Conservation (phyloP, 2,329 filamentous ascomycete genomes). For the Exophiala sp. region DNA sequence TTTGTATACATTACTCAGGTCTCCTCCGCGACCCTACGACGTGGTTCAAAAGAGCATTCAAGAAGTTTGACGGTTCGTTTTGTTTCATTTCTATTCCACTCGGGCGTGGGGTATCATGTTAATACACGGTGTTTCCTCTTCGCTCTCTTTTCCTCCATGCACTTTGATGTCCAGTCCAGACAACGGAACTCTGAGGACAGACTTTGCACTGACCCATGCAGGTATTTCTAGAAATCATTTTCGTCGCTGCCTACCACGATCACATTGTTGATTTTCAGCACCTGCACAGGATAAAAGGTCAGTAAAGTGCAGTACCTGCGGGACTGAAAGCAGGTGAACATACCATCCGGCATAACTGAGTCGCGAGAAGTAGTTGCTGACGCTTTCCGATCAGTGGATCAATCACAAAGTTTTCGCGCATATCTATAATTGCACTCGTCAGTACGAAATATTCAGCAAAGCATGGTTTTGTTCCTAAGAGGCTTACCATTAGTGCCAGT, state of each 20-base stretch:
- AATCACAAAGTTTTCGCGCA: constrained; percentile 97
- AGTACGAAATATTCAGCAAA: not conserved
- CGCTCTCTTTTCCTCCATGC: constrained; percentile 6
- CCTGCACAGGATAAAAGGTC: constrained; percentile 9
- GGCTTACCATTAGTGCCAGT: constrained; percentile 72
- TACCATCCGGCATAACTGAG: constrained; percentile 92
- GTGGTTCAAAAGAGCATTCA: too few relatives aligned
- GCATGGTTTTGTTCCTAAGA: not conserved
- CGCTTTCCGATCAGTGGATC: constrained; percentile 97
- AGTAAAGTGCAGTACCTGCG: too few relatives aligned
- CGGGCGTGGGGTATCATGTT: constrained; percentile 16
- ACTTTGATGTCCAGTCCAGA: not conserved
- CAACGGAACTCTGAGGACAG: constrained; percentile 9
- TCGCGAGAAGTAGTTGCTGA: constrained; percentile 92
- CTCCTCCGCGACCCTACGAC: too few relatives aligned
- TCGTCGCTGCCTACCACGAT: constrained; percentile 85
- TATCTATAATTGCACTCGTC: constrained; percentile 52
- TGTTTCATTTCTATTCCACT: constrained; percentile 13
- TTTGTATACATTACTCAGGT: too few relatives aligned
- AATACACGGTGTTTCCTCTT: constrained; percentile 7
- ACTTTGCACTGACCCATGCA: not conserved
- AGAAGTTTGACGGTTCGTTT: too few relatives aligned
- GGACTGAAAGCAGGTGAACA: not conserved
- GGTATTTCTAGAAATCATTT: constrained; percentile 61
- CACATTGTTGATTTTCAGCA: constrained; percentile 88